A percentile compares a stretch with the other conserved stretches of the same genome.
These are phyloP conservation scores for Podospora didyma DNA, from an alignment of 495 filamentous ascomycete genomes.

Conservation along the genomic window DNA sequence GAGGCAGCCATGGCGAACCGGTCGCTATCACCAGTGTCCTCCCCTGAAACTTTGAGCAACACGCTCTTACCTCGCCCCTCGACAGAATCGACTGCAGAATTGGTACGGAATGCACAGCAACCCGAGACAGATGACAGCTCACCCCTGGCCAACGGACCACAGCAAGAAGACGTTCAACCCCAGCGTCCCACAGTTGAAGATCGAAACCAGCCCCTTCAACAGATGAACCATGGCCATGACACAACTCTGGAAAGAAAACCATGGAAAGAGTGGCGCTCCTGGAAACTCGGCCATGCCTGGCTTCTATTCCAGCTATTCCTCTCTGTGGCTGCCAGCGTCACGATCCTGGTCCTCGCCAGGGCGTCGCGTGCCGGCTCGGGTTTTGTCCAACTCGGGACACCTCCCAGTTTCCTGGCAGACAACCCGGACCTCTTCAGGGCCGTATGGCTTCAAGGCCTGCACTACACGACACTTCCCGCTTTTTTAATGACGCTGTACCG, in stretches of 20 bases:
- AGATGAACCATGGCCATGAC: neutral
- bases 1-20: too few relatives aligned
- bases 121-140: neutral
- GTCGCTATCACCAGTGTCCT: too few relatives aligned
- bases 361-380: conserved; percentile 1
- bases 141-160: too few relatives aligned
- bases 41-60: too few relatives aligned
- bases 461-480: conserved; percentile 2
- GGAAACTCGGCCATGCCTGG: neutral
- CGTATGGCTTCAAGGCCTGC: neutral
- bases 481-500: conserved; percentile 3
- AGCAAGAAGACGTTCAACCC: too few relatives aligned
- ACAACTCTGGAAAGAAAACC: neutral
- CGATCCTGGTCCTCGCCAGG: neutral
- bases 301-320: conserved; percentile 1
- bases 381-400: neutral
- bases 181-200: too few relatives aligned
- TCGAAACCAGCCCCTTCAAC: neutral
- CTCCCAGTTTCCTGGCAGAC: neutral
- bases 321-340: neutral
- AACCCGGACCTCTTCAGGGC: neutral
- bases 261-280: conserved; percentile 6
- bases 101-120: too few relatives aligned
- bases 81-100: too few relatives aligned
- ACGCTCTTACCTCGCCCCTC: too few relatives aligned